Conservation (phyloP, 306 rosid species). For the Pueraria montana region DNA sequence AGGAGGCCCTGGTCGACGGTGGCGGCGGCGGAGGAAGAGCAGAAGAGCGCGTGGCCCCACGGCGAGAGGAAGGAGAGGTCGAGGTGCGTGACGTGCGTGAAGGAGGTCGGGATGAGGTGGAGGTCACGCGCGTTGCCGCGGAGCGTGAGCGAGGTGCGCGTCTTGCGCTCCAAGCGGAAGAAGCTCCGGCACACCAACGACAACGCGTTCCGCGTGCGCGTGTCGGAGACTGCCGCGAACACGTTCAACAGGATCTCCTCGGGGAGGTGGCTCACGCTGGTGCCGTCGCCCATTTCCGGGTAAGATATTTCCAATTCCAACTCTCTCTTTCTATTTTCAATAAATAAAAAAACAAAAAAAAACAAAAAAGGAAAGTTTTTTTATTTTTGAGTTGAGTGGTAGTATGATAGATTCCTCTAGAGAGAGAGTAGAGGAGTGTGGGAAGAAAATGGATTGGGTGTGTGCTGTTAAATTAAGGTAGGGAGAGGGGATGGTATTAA, state of each 20-base stretch:
- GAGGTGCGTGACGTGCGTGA: slow-evolving; percentile 66
- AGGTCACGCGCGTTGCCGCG: slow-evolving; percentile 94
- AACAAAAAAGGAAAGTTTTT: no score
- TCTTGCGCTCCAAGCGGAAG: slow-evolving; percentile 64
- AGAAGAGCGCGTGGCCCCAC: slow-evolving; percentile 90
- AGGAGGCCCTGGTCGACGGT: slow-evolving; percentile 59
- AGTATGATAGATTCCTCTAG: neutral
- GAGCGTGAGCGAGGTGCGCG: slow-evolving; percentile 79
- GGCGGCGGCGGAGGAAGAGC: slow-evolving; percentile 45
- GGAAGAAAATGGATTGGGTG: neutral
- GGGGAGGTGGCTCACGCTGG: slow-evolving; percentile 68
- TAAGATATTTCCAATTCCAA: neutral
- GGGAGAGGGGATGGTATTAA: slow-evolving; percentile 28
- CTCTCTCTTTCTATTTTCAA: neutral
- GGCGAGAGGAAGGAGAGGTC: slow-evolving; percentile 87
- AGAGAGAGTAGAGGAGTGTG: neutral
- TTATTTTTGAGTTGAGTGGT: no score
- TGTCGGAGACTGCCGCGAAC: slow-evolving; percentile 60
- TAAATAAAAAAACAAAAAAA: neutral
- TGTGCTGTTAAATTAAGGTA: neutral
- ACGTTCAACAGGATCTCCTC: slow-evolving; percentile 71
- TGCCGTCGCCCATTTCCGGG: slow-evolving; percentile 37
- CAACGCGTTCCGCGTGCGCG: slow-evolving; percentile 76
- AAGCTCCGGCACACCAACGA: slow-evolving; percentile 72
- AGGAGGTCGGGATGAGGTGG: slow-evolving; percentile 67